A percentile compares a stretch with the other conserved stretches of the same genome.
phyloP scores from a whole-genome alignment of 2,329 filamentous ascomycete species.

The Fusarium sp. region DNA sequence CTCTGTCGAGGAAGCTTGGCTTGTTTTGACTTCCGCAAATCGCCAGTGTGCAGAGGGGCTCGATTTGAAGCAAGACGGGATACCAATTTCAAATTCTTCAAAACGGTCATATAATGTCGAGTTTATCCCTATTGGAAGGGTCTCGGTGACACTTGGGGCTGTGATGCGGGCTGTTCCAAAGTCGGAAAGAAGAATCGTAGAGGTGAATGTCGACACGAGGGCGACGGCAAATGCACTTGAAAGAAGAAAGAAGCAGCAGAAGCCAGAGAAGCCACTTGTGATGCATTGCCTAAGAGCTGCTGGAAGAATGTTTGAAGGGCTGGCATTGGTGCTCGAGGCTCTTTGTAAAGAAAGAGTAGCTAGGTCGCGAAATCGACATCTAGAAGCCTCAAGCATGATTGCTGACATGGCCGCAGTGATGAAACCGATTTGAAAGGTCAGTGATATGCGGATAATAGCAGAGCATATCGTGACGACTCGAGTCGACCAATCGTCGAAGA shows the following conservation, averaged over 20 bases:
- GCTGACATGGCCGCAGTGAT: not conserved
- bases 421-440: not conserved
- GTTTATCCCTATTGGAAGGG: not conserved
- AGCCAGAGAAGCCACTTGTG: rapidly evolving
- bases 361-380: not conserved
- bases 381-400: not conserved
- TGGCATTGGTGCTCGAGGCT: not conserved
- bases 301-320: conserved; percentile 6
- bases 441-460: not conserved
- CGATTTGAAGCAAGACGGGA: not conserved
- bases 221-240: not conserved
- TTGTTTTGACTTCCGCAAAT: not conserved
- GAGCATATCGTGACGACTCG: not conserved
- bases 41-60: not conserved
- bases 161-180: not conserved
- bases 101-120: not conserved
- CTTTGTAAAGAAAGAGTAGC: not conserved
- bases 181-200: conserved; percentile 20
- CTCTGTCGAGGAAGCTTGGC: not conserved
- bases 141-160: not conserved
- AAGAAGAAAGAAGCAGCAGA: not conserved
- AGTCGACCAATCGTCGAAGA: not conserved
- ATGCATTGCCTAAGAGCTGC: not conserved
- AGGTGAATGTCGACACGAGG: conserved; percentile 6
- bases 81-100: not conserved